Evolutionary conservation across 2,329 filamentous ascomycete species (phyloP), one percentile per base, ranked within the genome.

Genomic region (Thelonectria olida): DNA sequence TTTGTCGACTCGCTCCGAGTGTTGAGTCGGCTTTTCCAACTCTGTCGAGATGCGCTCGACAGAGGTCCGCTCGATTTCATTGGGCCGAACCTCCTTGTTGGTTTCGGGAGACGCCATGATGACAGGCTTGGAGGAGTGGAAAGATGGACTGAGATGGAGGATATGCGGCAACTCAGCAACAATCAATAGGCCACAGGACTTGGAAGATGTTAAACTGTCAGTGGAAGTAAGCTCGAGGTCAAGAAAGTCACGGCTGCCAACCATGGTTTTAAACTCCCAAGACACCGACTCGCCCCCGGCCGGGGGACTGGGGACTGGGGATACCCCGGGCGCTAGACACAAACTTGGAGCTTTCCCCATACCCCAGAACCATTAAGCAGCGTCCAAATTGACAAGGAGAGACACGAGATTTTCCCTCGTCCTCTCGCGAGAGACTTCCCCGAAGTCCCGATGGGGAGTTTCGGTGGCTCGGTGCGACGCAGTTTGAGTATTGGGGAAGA

Each of bases 1-100:
- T 56, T 84, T 82, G 76, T 93, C 91, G 56, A 92, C 83, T 41
- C 71, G 74, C 31, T 72, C 72, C 44, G 76, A 76, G 60, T 90
- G 84, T 22, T 62, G 52, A 85, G 84, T 4, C 3, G 64, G 83
- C 56, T 82, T 79, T 23, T 79, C 73, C 45, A 79, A 71, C 22
- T 80, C 70, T 12, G 17, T 42, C 12, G 64, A 66, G 9, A 25
- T 36, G 13, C 69, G 69, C 44, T 76, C 74, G 49, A 73, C 67
- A n/a, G 63, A 17, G 2, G 65, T 63, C 17, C 59, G 53, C 54
- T 69, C 69, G 25, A 28, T 15, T 36, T 57, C 62, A 13, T 61
- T 22, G 2, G 52, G n/a, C 22, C 27, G 15, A 22, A 56, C 48
- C 28, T 51, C 53, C 47, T 50, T 61, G 47, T 53, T 52, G 9